Conservation (phyloP, 345 rosid species). For the Hypericum androsaemum region DNA sequence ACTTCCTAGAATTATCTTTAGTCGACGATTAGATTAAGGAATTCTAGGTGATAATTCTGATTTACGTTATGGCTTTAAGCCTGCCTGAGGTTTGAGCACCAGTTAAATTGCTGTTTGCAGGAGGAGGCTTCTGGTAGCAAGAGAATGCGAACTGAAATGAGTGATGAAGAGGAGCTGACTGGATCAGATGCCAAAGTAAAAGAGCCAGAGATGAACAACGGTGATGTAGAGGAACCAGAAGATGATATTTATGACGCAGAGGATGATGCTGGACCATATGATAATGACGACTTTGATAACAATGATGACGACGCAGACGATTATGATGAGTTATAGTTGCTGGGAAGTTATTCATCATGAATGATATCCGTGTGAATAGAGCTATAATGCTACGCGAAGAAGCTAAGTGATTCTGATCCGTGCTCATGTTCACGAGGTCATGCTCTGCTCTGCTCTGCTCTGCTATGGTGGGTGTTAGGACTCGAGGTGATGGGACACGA, state of each 20-base stretch:
- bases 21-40: too few species aligned
- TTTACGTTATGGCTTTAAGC: not conserved
- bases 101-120: not conserved
- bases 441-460: too few species aligned
- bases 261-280: slow-evolving; percentile 16
- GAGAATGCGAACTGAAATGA: slow-evolving; percentile 24
- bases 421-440: too few species aligned
- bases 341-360: too few species aligned
- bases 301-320: slow-evolving; percentile 11
- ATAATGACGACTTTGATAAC: slow-evolving; percentile 15
- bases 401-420: too few species aligned
- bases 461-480: too few species aligned
- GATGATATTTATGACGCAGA: slow-evolving; percentile 16
- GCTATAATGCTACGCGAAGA: too few species aligned
- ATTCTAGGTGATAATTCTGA: not conserved
- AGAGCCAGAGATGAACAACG: slow-evolving; percentile 2
- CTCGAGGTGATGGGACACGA: too few species aligned
- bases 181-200: slow-evolving; percentile 6
- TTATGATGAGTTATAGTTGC: too few species aligned
- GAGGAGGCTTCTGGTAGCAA: slow-evolving; percentile 18
- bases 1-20: too few species aligned
- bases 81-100: not conserved
- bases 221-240: slow-evolving; percentile 7
- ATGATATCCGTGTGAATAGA: too few species aligned
- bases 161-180: slow-evolving; percentile 12